phyloP scores from a whole-genome alignment of 2,329 filamentous ascomycete species.

The Hirsutella minnesotensis region DNA sequence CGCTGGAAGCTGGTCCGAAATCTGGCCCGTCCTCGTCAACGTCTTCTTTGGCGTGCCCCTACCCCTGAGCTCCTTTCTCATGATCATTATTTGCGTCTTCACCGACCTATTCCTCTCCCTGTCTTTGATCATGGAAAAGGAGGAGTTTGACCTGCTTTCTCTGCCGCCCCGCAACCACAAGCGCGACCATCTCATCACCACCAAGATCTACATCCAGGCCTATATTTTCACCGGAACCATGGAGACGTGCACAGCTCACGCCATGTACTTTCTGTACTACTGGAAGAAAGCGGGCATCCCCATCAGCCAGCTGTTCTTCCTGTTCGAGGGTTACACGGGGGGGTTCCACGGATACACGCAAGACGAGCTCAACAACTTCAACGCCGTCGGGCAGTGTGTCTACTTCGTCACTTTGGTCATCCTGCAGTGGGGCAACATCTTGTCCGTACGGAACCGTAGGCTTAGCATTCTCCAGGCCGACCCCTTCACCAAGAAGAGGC shows the following conservation, averaged over 20 bases:
- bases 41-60: slow-evolving; percentile 43
- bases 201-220: slow-evolving; percentile 36
- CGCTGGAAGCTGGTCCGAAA: slow-evolving; percentile 42
- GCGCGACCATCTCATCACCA: slow-evolving; percentile 38
- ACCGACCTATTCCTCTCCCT: slow-evolving; percentile 40
- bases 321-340: slow-evolving; percentile 33
- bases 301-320: slow-evolving; percentile 33
- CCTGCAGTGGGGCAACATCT: slow-evolving; percentile 41
- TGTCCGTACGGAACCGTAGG: slow-evolving; percentile 37
- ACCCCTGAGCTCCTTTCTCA: slow-evolving; percentile 38
- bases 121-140: slow-evolving; percentile 41
- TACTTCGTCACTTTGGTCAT: slow-evolving; percentile 44
- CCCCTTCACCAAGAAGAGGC: slow-evolving; percentile 30
- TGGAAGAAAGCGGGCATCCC: slow-evolving; percentile 35
- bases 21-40: slow-evolving; percentile 44
- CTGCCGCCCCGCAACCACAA: slow-evolving; percentile 37
- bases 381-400: slow-evolving; percentile 35
- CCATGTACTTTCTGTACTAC: slow-evolving; percentile 44
- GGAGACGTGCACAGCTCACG: slow-evolving; percentile 35
- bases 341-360: slow-evolving; percentile 36
- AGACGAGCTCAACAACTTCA: slow-evolving; percentile 33
- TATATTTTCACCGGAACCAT: slow-evolving; percentile 41
- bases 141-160: slow-evolving; percentile 39
- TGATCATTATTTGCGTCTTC: slow-evolving; percentile 47
- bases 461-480: slow-evolving; percentile 39